Evolutionary conservation across 2,329 filamentous ascomycete species (phyloP).

Genomic region (Microsporum ferrugineum): DNA sequence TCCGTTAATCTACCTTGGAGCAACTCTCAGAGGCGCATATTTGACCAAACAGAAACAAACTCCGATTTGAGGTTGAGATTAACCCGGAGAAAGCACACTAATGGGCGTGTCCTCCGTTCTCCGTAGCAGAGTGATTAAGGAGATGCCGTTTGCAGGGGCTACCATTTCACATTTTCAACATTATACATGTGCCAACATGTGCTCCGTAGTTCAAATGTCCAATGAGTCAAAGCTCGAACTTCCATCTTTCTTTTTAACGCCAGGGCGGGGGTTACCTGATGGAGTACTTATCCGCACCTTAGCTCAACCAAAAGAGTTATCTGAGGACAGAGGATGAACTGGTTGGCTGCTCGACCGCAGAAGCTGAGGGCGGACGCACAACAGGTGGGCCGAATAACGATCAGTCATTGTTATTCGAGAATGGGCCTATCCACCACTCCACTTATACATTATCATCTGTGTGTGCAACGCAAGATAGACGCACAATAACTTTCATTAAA

Average conservation of each 20-base stretch:
- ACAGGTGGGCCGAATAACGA: neutral
- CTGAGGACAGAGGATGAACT: neutral
- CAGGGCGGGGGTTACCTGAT: neutral
- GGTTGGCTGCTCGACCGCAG: neutral
- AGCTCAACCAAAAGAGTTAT: neutral
- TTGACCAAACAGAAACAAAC: neutral
- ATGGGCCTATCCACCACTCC: neutral
- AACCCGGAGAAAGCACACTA: neutral
- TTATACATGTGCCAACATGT: neutral
- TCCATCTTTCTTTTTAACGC: neutral
- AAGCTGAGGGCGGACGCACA: neutral
- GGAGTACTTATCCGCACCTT: neutral
- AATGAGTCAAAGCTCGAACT: neutral
- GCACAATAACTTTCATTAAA: neutral
- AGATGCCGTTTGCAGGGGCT: neutral
- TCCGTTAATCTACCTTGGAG: neutral
- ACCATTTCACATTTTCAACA: neutral
- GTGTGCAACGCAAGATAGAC: neutral
- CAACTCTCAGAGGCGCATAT: neutral
- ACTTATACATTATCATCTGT: neutral
- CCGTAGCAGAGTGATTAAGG: neutral
- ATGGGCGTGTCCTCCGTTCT: neutral
- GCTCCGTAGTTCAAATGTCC: neutral
- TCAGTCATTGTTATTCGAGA: neutral
- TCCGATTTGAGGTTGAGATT: constrained; percentile 1